These are phyloP conservation scores for Talaromyces verruculosus DNA, from an alignment of 2,329 filamentous ascomycete genomes.

Conservation along the genomic window DNA sequence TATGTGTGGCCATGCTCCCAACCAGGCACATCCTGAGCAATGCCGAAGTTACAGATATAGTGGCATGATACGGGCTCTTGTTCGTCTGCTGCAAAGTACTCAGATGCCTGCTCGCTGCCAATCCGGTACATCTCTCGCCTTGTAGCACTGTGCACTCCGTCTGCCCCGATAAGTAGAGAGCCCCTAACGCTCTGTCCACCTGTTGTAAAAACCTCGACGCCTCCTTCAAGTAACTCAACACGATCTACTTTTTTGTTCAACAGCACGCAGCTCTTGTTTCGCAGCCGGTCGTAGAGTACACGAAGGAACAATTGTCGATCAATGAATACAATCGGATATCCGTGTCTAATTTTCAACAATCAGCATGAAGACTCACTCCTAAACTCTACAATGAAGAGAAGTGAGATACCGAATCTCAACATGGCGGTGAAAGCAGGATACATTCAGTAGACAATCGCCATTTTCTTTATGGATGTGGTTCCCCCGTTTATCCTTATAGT, in stretches of 20 bases:
- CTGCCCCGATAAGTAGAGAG: constrained; percentile 42
- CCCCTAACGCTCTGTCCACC: constrained; percentile 27
- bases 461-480: neutral
- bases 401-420: neutral
- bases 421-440: neutral
- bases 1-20: neutral
- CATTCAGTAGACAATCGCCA: neutral
- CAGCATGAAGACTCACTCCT: neutral
- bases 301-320: constrained; percentile 26
- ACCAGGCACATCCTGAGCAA: neutral
- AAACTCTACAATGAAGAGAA: neutral
- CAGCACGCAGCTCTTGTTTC: constrained; percentile 34
- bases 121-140: constrained; percentile 33
- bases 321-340: constrained; percentile 26
- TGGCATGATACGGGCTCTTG: neutral
- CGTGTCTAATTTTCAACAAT: constrained; percentile 12
- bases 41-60: neutral
- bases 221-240: constrained; percentile 26
- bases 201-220: neutral
- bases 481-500: neutral
- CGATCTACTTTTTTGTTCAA: constrained; percentile 30
- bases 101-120: constrained; percentile 5
- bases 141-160: constrained; percentile 43
- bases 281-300: constrained; percentile 24
- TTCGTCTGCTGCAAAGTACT: constrained; percentile 2